Conservation (phyloP, 2,329 filamentous ascomycete genomes). For the Pyricularia sp. region DNA sequence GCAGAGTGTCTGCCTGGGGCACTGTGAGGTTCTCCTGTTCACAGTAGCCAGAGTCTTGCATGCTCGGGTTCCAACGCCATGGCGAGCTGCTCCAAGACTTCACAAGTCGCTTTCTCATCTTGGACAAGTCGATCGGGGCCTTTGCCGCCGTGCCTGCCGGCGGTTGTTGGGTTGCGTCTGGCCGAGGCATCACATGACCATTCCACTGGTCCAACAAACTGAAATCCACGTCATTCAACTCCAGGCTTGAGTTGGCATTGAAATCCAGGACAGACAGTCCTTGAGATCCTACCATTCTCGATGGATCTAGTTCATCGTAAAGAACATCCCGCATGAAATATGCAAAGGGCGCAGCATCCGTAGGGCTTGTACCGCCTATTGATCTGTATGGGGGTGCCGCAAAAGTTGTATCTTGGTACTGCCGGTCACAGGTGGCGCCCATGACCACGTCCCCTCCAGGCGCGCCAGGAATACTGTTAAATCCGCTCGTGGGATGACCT, state of each 20-base stretch:
- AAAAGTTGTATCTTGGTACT: neutral
- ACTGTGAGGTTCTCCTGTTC: slow-evolving; percentile 37
- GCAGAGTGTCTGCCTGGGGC: slow-evolving; percentile 26
- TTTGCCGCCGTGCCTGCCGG: slow-evolving; percentile 13
- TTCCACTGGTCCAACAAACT: slow-evolving; percentile 40
- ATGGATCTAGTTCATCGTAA: slow-evolving; percentile 31
- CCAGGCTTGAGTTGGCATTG: slow-evolving; percentile 37
- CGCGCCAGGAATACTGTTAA: neutral
- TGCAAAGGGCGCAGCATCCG: slow-evolving; percentile 28
- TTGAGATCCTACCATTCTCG: slow-evolving; percentile 27
- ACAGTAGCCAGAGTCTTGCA: slow-evolving; percentile 31
- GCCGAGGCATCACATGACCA: slow-evolving; percentile 22
- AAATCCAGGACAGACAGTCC: slow-evolving; percentile 38
- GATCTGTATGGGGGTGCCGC: neutral
- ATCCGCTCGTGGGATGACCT: neutral
- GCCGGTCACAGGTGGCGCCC: neutral
- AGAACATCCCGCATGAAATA: slow-evolving; percentile 42
- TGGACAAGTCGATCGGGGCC: slow-evolving; percentile 30
- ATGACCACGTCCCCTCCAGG: neutral
- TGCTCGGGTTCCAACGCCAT: slow-evolving; percentile 39
- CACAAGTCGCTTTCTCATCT: slow-evolving; percentile 36
- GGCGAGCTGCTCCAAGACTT: slow-evolving; percentile 40
- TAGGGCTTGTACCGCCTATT: neutral
- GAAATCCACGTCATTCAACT: slow-evolving; percentile 43
- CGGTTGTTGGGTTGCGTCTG: neutral